These are phyloP conservation scores for Pisolithus microcarpus DNA, from an alignment of 768 basidiomycete species.

Conservation along the genomic window DNA sequence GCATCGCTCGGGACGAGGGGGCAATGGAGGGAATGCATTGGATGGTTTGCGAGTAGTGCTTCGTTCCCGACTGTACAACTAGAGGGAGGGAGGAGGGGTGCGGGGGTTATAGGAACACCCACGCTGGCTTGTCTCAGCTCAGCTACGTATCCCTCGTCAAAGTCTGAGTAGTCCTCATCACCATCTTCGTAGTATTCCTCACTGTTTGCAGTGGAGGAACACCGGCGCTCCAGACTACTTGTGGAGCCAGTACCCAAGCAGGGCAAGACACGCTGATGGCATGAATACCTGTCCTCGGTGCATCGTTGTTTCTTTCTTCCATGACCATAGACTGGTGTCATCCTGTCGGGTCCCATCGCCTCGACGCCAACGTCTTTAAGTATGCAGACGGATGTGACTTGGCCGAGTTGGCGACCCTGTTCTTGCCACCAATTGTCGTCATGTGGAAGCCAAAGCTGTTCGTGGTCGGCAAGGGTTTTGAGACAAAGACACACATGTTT, in stretches of 20 bases:
- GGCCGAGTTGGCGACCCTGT: conserved; percentile 1
- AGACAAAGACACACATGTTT: neutral
- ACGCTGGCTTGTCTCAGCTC: neutral
- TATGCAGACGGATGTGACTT: neutral
- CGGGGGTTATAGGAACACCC: neutral
- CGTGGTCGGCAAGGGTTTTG: neutral
- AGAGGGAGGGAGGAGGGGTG: neutral
- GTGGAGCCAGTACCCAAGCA: neutral
- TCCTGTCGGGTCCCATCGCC: neutral
- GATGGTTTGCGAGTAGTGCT: no score
- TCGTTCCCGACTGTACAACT: neutral
- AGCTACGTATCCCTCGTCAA: neutral
- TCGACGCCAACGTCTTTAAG: conserved; percentile 1
- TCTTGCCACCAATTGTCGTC: conserved; percentile 2
- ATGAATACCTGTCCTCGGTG: neutral
- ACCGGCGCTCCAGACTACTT: neutral
- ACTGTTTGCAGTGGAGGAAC: neutral
- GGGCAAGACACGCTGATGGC: neutral
- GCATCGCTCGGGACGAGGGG: neutral
- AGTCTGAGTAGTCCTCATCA: neutral
- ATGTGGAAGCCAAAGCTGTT: conserved; percentile 4
- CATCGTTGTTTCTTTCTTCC: conserved; percentile 2
- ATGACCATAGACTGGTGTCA: neutral
- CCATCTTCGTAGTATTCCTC: neutral
- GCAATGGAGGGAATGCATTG: no score